These are phyloP conservation scores for Hypoxylon sp. DNA, from an alignment of 2,329 filamentous ascomycete species.

Conservation along the genomic window DNA sequence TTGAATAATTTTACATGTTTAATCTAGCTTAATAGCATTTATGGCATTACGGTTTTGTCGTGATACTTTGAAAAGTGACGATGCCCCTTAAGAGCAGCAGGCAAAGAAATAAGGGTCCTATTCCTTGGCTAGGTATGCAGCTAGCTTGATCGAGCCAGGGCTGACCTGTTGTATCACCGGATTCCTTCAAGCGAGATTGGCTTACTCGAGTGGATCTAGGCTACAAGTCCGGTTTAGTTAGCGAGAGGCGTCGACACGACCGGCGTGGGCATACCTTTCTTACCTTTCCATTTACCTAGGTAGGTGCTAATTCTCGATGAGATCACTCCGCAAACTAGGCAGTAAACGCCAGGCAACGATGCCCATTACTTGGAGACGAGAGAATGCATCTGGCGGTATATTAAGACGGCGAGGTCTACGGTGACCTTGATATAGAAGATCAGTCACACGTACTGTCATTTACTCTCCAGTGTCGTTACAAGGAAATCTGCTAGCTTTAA, in stretches of 20 bases:
- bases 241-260: not conserved
- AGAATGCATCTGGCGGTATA: slow-evolving; percentile 6
- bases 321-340: not conserved
- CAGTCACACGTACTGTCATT: not conserved
- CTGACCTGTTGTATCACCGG: not conserved
- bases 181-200: slow-evolving; percentile 16
- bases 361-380: not conserved
- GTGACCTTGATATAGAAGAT: not conserved
- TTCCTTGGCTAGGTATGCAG: not conserved
- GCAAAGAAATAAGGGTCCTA: slow-evolving; percentile 3
- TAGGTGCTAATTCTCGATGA: not conserved
- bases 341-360: slow-evolving; percentile 22
- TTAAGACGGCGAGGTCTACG: not conserved
- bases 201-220: not conserved
- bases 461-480: not conserved
- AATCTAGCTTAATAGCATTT: not conserved
- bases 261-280: not conserved
- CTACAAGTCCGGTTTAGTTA: slow-evolving; percentile 6
- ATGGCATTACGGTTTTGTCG: not conserved
- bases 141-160: slow-evolving; percentile 1
- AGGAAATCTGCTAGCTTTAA: not conserved
- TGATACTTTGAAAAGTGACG: not conserved
- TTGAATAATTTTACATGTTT: not conserved
- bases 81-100: not conserved
- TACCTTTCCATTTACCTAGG: not conserved